Evolutionary conservation across 2,329 filamentous ascomycete species (phyloP), one percentile per base, ranked within the genome.

Genomic region (Talaromyces marneffei): DNA sequence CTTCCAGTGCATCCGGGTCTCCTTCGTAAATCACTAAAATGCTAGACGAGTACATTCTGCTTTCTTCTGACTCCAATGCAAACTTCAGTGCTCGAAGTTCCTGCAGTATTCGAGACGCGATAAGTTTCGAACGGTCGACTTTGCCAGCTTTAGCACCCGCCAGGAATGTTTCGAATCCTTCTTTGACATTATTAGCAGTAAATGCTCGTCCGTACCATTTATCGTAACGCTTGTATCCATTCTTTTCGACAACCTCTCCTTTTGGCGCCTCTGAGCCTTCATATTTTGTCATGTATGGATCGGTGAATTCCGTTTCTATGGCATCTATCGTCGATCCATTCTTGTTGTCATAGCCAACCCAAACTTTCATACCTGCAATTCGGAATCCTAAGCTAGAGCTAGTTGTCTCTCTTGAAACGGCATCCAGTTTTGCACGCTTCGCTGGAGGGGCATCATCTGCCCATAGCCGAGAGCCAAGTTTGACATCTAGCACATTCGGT

Each of bases 401-500:
- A 1, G 86, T 88, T 2, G 85, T 87, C 65, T 82, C 78, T 16
- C 78, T 75, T 4, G 83, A 78, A 18, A 87, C 83, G 40, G 81
- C 80, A 68, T 88, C 86, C 25, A 88, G 74, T 57, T 83, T 79
- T 25, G 75, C 79, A 16, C 84, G 77, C 72, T 88, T 88, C 31
- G 82, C 79, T 0, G 78, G 74, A 25, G 80, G 79, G 3, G 86
- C 83, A 64, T 80, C 79, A 39, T 96, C 90, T 14, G 90, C 93
- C 88, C 92, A 97, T 5, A 99, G 78, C 33, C 90, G 84, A 55
- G 87, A 83, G 46, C 94, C 94, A 20, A 99, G 85, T 78, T 99
- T 99, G 66, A 96, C 85, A 71, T 99, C 94, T 62, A 99, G 80
- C 7, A 99, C 91, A 68, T 96, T 97, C 6, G 94, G 91, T 62